Conservation (phyloP, 768 basidiomycete species). For the Russula earlei region DNA sequence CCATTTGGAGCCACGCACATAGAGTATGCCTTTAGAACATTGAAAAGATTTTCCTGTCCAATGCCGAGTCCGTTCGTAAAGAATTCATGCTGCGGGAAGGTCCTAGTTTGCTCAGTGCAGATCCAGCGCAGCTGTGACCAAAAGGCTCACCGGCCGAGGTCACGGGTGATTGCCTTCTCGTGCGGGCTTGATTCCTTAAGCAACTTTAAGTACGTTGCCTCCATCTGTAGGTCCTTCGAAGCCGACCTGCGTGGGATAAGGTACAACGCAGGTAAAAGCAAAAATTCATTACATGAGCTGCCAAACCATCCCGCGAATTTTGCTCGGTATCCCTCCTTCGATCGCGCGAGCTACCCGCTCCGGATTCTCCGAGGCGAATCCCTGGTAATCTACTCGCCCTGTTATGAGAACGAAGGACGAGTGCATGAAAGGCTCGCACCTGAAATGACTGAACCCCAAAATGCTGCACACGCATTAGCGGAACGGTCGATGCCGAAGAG, state of each 20-base stretch:
- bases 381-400: slow-evolving; percentile 62
- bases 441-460: slow-evolving; percentile 92
- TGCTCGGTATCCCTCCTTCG: slow-evolving; percentile 81
- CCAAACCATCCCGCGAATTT: slow-evolving; percentile 92
- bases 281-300: slow-evolving; percentile 64
- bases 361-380: slow-evolving; percentile 70
- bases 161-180: slow-evolving; percentile 90
- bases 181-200: slow-evolving; percentile 79
- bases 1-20: slow-evolving; percentile 39
- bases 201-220: slow-evolving; percentile 69
- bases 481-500: slow-evolving; percentile 1
- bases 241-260: slow-evolving; percentile 53
- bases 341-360: slow-evolving; percentile 82
- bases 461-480: slow-evolving; percentile 41
- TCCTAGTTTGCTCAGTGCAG: slow-evolving; percentile 36
- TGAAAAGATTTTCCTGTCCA: slow-evolving; percentile 95
- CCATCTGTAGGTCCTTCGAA: slow-evolving; percentile 83
- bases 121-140: neutral
- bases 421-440: slow-evolving; percentile 35
- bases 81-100: slow-evolving; percentile 94
- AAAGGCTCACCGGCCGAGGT: slow-evolving; percentile 65
- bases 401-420: slow-evolving; percentile 2
- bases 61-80: slow-evolving; percentile 92
- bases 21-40: slow-evolving; percentile 96
- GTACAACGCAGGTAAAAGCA: neutral